phyloP scores from a whole-genome alignment of 2,329 filamentous ascomycete species.

The Botrytis pseudocinerea region DNA sequence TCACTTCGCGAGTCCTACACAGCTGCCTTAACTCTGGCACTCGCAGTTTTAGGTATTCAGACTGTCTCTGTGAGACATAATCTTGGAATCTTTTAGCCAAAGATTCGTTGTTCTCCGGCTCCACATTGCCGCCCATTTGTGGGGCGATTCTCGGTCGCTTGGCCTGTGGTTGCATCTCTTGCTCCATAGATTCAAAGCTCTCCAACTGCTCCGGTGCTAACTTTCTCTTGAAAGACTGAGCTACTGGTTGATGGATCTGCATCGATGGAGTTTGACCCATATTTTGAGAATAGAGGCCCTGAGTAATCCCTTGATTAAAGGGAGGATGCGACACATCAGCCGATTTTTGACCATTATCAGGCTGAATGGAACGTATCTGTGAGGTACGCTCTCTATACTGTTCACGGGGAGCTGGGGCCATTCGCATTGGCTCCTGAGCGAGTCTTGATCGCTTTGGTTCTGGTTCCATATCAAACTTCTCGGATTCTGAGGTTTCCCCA shows the following conservation, averaged over 20 bases:
- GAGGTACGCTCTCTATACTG: not conserved
- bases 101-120: not conserved
- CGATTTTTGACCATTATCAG: not conserved
- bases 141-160: not conserved
- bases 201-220: not conserved
- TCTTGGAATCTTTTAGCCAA: not conserved
- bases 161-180: not conserved
- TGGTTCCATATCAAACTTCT: not conserved
- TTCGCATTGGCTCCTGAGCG: not conserved
- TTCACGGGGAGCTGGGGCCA: rapidly evolving
- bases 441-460: not conserved
- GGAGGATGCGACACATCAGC: not conserved
- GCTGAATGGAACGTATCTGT: not conserved
- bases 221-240: not conserved
- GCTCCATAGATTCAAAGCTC: rapidly evolving
- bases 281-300: not conserved
- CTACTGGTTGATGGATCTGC: not conserved
- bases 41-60: not conserved
- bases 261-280: not conserved
- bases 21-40: not conserved
- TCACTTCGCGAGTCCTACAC: not conserved
- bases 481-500: not conserved
- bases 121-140: not conserved
- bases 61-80: not conserved
- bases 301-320: rapidly evolving